Evolutionary conservation across 1,284 basidiomycete genomes (phyloP).

Genomic region (Hemileia vastatrix): DNA sequence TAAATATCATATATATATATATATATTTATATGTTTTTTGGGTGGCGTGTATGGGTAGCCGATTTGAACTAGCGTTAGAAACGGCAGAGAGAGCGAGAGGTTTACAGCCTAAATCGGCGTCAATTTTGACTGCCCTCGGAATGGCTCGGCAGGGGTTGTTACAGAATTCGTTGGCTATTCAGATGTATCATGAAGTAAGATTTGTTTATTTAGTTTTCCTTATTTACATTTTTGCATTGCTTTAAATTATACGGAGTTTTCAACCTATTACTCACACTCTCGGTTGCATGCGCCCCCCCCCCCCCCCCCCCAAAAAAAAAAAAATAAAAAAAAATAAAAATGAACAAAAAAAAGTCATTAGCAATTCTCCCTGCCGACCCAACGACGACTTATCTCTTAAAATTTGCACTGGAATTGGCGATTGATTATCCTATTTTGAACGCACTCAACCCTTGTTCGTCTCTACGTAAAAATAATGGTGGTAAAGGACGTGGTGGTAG

Average conservation of each 20-base stretch:
- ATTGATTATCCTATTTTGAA: no score
- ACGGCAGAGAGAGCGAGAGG: conserved; percentile 67
- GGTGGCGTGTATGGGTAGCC: conserved; percentile 47
- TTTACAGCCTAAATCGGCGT: conserved; percentile 65
- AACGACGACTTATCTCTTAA: conserved; percentile 71
- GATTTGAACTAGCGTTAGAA: conserved; percentile 58
- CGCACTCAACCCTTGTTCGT: no score
- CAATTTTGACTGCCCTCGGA: conserved; percentile 70
- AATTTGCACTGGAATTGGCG: conserved; percentile 57
- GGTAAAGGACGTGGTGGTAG: no score
- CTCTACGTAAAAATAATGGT: no score
- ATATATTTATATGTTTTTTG: background rate
- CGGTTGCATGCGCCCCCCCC: no score
- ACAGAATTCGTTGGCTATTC: conserved; percentile 65
- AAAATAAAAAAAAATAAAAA: no score
- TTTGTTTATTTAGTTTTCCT: background rate
- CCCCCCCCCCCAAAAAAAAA: no score
- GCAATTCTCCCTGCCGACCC: conserved; percentile 76
- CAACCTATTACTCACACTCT: background rate
- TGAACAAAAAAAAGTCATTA: no score
- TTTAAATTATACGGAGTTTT: background rate
- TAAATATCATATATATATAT: background rate
- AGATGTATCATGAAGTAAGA: conserved; percentile 74
- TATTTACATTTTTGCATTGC: background rate
- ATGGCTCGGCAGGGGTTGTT: conserved; percentile 67